Conservation (phyloP, 768 basidiomycete species). For the Hortiboletus flavorubellus region DNA sequence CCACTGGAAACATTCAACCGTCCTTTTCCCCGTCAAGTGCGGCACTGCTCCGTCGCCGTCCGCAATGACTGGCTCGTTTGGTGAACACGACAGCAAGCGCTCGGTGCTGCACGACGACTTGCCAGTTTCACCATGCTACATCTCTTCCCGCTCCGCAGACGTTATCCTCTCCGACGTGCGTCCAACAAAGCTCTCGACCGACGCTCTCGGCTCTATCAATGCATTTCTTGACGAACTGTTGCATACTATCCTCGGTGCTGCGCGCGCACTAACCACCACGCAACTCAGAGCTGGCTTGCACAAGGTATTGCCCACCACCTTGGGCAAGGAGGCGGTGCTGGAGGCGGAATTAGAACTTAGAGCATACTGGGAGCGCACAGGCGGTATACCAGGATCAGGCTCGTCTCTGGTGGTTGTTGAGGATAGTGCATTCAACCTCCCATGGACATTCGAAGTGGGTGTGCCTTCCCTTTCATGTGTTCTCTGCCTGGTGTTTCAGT, state of each 20-base stretch:
- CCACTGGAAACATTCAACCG: constrained; percentile 4
- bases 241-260: constrained; percentile 61
- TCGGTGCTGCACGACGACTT: constrained; percentile 8
- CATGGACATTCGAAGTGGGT: constrained; percentile 72
- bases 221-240: constrained; percentile 82
- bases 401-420: constrained; percentile 36
- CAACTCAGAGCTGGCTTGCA: constrained; percentile 70
- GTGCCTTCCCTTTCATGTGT: neutral
- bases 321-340: constrained; percentile 88
- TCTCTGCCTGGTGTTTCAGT: neutral
- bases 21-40: constrained; percentile 11
- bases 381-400: constrained; percentile 32
- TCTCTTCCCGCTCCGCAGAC: constrained; percentile 82
- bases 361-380: constrained; percentile 81
- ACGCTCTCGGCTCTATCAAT: constrained; percentile 79
- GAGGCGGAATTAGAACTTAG: constrained; percentile 92
- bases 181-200: constrained; percentile 78
- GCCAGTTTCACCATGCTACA: constrained; percentile 60
- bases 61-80: constrained; percentile 46
- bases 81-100: constrained; percentile 33
- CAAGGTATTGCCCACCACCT: constrained; percentile 68
- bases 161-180: constrained; percentile 90
- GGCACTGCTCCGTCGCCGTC: constrained; percentile 10
- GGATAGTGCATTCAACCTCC: constrained; percentile 63
- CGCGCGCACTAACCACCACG: constrained; percentile 70